Base-by-base conservation (phyloP, 805 yeast genomes). In the Lachancea mirantina region DNA sequence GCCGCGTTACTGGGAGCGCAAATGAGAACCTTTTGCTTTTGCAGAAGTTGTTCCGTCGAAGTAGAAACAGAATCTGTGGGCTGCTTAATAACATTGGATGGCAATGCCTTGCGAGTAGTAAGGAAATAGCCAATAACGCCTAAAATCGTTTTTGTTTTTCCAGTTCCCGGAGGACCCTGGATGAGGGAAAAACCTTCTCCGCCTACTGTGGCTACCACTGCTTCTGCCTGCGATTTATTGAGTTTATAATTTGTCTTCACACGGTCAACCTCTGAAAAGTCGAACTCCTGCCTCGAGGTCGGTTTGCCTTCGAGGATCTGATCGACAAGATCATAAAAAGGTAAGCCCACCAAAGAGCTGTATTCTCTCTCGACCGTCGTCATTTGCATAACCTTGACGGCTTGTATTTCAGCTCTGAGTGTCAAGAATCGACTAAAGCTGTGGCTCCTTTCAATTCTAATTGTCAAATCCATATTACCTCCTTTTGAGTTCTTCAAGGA, bases 1-100 rank as follows among this genome's bases (percentile, higher is more conserved):
- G 99, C 99, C 1, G 99, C 99, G 63, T 92, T 92, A 54, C 96
- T 84, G 3, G 99, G 99, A 1, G 98, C 97, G 70, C 98, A 94
- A 13, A 92, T 76, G 31, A 92, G 62, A 1, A 92, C 74, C 37
- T 84, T 83, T 21, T 73, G 67, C 18, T 59, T 62, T 19, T 56
- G 58, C 24, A 51, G 35, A 13, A 45, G 38, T 35, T 44, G 50
- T 6, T 47, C 52, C 4, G 41, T 32, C 14, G 53, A 22, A 24
- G 43, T 23, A 5, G 46, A 30, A 5, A 40, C 32, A 10, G 41
- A 13, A 20, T 52, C 26, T 19, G 41, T 42, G 6, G 70, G 62
- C 4, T 55, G 47, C 3, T 58, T 50, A 8, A 62, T 61, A 2
- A 51, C 50, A 29, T 52, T 53, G 0, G 46, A 21, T 6, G 59